Evolutionary conservation across 768 basidiomycete species (phyloP).

Genomic region (Termitomyces sp.): DNA sequence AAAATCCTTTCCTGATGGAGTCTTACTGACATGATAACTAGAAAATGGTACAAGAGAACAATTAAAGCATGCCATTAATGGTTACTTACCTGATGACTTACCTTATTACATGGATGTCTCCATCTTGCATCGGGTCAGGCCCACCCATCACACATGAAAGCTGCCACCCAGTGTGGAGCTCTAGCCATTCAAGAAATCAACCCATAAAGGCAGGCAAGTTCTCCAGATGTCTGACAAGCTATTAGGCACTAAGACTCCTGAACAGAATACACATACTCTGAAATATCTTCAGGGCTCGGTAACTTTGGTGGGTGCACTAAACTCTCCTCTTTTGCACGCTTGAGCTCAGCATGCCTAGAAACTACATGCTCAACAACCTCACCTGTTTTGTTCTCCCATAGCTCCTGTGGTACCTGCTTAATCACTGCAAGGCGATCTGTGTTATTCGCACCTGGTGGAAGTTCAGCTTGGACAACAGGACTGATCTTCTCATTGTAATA

Average conservation of each 20-base stretch:
- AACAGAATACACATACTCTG: neutral
- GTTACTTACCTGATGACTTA: too few species aligned
- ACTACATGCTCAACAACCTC: neutral
- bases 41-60: too few species aligned
- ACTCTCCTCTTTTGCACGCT: neutral
- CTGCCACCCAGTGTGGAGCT: neutral
- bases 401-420: neutral
- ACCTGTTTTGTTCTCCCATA: neutral
- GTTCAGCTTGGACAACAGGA: neutral
- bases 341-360: neutral
- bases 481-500: neutral
- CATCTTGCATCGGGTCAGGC: neutral
- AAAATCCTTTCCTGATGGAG: too few species aligned
- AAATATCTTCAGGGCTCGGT: neutral
- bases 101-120: too few species aligned
- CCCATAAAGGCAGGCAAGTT: neutral
- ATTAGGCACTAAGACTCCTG: neutral
- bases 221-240: neutral
- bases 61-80: too few species aligned
- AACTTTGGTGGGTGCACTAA: neutral
- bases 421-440: neutral
- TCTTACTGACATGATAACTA: too few species aligned
- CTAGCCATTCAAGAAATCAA: neutral
- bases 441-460: neutral
- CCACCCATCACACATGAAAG: conserved; percentile 2